These are phyloP conservation scores for Leavenworthia alabamica DNA, from an alignment of 345 rosid species.

Conservation along the genomic window DNA sequence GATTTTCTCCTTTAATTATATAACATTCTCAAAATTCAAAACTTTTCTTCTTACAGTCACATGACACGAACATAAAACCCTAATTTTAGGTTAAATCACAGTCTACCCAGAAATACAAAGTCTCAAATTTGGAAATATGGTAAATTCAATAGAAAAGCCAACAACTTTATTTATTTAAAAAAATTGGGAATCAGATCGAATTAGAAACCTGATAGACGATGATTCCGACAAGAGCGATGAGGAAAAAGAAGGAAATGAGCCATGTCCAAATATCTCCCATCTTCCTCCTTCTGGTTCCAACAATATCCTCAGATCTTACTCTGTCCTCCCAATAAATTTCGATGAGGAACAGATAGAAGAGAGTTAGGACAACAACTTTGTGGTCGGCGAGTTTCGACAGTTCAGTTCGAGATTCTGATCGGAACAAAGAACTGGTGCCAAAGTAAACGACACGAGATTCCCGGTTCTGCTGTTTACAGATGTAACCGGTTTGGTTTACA, in stretches of 20 bases:
- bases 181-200: conserved; percentile 5
- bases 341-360: not conserved
- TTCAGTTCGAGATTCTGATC: conserved; percentile 22
- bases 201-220: conserved; percentile 71
- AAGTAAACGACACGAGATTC: conserved; percentile 4
- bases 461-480: not conserved
- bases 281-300: conserved; percentile 28
- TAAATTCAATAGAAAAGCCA: not conserved
- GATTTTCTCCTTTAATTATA: too few relatives aligned
- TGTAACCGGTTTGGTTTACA: conserved; percentile 6
- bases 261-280: conserved; percentile 85
- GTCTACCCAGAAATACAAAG: conserved; percentile 7
- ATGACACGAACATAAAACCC: conserved; percentile 7
- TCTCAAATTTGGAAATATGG: not conserved
- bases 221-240: conserved; percentile 60
- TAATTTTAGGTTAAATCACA: not conserved
- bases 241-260: conserved; percentile 80
- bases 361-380: not conserved
- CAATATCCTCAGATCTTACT: too few relatives aligned
- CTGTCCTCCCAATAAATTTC: too few relatives aligned
- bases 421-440: not conserved
- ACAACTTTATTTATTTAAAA: too few relatives aligned
- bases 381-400: conserved; percentile 4
- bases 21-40: not conserved
- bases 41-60: not conserved